Conservation (phyloP, 2,329 filamentous ascomycete species). For the Cadophora malorum region DNA sequence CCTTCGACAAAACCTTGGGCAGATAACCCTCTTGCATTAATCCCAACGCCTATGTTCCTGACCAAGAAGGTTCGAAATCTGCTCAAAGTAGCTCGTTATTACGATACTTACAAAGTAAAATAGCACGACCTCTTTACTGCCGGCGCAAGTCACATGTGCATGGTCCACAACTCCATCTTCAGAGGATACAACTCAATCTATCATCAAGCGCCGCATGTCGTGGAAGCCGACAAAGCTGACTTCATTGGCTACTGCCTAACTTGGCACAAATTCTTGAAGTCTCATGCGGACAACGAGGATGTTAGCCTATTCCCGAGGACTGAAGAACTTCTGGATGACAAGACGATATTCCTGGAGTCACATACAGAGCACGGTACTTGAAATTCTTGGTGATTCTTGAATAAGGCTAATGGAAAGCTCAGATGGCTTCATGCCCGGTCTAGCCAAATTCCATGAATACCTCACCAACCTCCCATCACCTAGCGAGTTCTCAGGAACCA, state of each 20-base stretch:
- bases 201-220: conserved; percentile 60
- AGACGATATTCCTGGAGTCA: conserved; percentile 57
- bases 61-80: conserved; percentile 53
- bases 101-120: neutral
- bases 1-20: conserved; percentile 52
- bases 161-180: conserved; percentile 67
- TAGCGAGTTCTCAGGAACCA: conserved; percentile 51
- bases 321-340: conserved; percentile 55
- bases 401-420: neutral
- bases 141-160: conserved; percentile 63
- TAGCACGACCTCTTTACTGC: conserved; percentile 55
- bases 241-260: conserved; percentile 64
- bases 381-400: conserved; percentile 24
- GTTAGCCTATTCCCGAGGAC: conserved; percentile 61
- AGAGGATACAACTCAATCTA: conserved; percentile 69
- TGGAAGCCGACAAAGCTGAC: conserved; percentile 56
- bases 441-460: conserved; percentile 59
- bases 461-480: conserved; percentile 52
- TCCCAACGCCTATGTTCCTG: conserved; percentile 59
- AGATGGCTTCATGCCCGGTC: conserved; percentile 58
- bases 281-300: conserved; percentile 68
- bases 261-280: conserved; percentile 64
- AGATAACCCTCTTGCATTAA: conserved; percentile 59
- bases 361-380: conserved; percentile 59
- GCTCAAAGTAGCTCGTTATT: neutral